Percentiles rank a stretch among this genome's conserved stretches.
These are phyloP conservation scores for Solanum pimpinellifolium DNA, from an alignment of 257 asterid species.

Conservation along the genomic window DNA sequence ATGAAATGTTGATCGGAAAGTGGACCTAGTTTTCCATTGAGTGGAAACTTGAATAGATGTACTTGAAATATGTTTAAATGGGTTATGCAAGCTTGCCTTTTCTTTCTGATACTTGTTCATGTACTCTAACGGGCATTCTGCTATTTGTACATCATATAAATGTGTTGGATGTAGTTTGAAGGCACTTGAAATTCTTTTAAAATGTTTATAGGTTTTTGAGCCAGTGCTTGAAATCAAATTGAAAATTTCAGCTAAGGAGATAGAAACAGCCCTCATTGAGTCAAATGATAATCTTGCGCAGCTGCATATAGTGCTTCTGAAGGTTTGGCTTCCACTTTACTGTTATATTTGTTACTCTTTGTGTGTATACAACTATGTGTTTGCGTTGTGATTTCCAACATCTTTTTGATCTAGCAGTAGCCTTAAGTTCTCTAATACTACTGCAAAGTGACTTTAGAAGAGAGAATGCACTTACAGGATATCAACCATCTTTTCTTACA, in stretches of 20 bases:
- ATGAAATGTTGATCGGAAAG: background rate
- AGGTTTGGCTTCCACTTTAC: conserved; percentile 26
- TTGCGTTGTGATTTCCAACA: background rate
- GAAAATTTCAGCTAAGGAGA: conserved; percentile 78
- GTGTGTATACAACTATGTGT: background rate
- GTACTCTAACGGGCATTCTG: background rate
- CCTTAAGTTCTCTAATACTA: background rate
- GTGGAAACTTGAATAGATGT: background rate
- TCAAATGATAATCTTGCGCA: conserved; percentile 51
- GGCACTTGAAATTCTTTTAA: background rate
- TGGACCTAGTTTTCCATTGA: background rate
- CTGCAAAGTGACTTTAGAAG: background rate
- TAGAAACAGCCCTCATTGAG: conserved; percentile 67
- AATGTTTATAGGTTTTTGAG: conserved; percentile 48
- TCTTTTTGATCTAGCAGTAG: background rate
- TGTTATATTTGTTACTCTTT: background rate
- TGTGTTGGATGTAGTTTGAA: background rate
- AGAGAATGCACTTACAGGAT: background rate
- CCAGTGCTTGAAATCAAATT: conserved; percentile 37
- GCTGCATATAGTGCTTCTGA: conserved; percentile 64
- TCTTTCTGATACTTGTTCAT: background rate
- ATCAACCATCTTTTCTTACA: background rate
- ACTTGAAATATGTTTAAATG: background rate
- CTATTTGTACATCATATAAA: background rate
- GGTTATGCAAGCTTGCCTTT: background rate